phyloP scores from a whole-genome alignment of 345 rosid species.

The Raphanus raphanistrum region DNA sequence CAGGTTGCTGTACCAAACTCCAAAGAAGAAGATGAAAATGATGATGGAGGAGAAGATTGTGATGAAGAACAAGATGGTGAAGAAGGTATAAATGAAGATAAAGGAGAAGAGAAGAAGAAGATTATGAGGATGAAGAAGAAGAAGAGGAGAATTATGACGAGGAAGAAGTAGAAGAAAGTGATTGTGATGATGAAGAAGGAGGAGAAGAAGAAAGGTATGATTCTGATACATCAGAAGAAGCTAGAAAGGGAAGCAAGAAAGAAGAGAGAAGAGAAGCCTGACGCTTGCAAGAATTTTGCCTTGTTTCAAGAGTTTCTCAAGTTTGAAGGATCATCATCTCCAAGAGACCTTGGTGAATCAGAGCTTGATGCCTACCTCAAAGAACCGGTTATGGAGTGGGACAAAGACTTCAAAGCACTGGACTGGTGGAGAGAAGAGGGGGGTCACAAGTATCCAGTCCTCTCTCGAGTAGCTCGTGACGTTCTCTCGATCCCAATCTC shows the following conservation, averaged over 20 bases:
- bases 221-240: background rate
- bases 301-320: constrained; percentile 62
- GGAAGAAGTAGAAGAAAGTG: background rate
- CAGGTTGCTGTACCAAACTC: background rate
- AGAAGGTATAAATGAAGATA: background rate
- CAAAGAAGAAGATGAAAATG: constrained; percentile 13
- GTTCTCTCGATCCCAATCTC: constrained; percentile 69
- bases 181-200: background rate
- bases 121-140: background rate
- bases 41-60: background rate
- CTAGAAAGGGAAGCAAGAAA: background rate
- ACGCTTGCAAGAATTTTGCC: constrained; percentile 42
- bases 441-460: constrained; percentile 50
- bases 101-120: constrained; percentile 1
- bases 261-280: constrained; percentile 23
- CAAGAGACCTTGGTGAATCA: constrained; percentile 46
- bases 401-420: constrained; percentile 62
- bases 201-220: background rate
- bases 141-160: background rate
- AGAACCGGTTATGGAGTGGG: constrained; percentile 67
- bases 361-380: constrained; percentile 81
- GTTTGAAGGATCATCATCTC: constrained; percentile 51
- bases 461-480: constrained; percentile 81
- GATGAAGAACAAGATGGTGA: background rate
- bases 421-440: constrained; percentile 81